Percentiles rank a stretch among this genome's conserved stretches.
These are phyloP conservation scores for Aspergillus transmontanensis DNA, from an alignment of 2,329 filamentous ascomycete genomes.

Conservation along the genomic window DNA sequence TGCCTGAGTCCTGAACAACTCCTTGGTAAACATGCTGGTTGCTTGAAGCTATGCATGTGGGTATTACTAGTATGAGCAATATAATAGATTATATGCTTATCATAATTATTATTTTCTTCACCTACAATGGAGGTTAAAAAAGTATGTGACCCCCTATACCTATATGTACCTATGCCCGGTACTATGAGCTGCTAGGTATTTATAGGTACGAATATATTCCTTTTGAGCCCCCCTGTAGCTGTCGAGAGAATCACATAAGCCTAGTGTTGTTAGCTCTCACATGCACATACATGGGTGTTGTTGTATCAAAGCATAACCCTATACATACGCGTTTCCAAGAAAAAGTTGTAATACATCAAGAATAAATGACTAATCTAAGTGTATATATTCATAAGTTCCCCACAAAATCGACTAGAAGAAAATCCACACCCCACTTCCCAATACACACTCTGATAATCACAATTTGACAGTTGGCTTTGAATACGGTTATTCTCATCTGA, in stretches of 20 bases:
- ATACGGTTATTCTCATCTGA: background rate
- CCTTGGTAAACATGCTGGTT: no score
- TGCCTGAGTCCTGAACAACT: no score
- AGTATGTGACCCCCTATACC: no score
- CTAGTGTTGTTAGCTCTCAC: background rate
- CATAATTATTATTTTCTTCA: no score
- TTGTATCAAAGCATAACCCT: background rate
- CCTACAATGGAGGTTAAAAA: no score
- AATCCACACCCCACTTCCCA: constrained; percentile 1
- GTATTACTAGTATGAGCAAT: no score
- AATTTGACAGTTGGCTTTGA: background rate
- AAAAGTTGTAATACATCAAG: background rate
- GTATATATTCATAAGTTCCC: background rate
- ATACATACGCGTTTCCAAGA: background rate
- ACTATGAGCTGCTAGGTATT: no score
- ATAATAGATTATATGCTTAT: no score
- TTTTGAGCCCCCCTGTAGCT: no score
- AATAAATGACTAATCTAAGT: background rate
- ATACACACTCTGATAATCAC: background rate
- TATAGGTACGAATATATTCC: no score
- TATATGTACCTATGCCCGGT: no score
- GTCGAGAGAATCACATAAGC: background rate
- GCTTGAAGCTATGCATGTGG: no score
- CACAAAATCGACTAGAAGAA: constrained; percentile 2
- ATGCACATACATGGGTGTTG: background rate